Percentiles rank a stretch among this genome's conserved stretches.
Evolutionary conservation across 1,139 yeast species (phyloP).

Genomic region (Magnusiomyces ingens): DNA sequence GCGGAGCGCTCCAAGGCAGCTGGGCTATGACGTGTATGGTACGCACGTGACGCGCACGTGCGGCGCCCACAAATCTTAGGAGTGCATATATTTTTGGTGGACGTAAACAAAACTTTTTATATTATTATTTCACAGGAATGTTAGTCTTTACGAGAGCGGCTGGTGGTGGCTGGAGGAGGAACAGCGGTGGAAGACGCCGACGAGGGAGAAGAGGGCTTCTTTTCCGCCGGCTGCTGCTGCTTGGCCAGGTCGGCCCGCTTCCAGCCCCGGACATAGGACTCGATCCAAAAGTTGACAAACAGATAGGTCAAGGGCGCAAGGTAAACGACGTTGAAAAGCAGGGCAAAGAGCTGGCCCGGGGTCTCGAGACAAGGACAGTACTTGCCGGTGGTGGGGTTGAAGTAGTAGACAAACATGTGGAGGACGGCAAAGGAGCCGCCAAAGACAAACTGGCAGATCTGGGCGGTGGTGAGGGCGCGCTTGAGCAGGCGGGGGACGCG

Average conservation of each 20-base stretch:
- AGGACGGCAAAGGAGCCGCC: slow-evolving; percentile 64
- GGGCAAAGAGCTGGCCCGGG: slow-evolving; percentile 58
- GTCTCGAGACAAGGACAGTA: slow-evolving; percentile 51
- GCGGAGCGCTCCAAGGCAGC: no score
- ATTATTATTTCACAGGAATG: neutral
- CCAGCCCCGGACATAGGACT: slow-evolving; percentile 41
- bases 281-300: slow-evolving; percentile 64
- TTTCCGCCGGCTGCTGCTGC: neutral
- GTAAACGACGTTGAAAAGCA: slow-evolving; percentile 56
- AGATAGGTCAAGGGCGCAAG: slow-evolving; percentile 65
- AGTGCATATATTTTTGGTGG: neutral
- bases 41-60: no score
- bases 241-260: slow-evolving; percentile 4
- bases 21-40: no score
- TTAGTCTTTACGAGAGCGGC: neutral
- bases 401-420: slow-evolving; percentile 57
- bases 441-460: slow-evolving; percentile 60
- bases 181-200: neutral
- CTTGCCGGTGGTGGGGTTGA: slow-evolving; percentile 42
- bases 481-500: slow-evolving; percentile 54
- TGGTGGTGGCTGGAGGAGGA: no score
- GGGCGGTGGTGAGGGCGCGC: slow-evolving; percentile 58
- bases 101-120: neutral
- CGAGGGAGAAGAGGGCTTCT: neutral
- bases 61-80: no score